A percentile compares a stretch with the other conserved stretches of the same genome.
These are phyloP conservation scores for Schizochytrium sp. DNA, from an alignment of 108 stramenopile species.

Conservation along the genomic window DNA sequence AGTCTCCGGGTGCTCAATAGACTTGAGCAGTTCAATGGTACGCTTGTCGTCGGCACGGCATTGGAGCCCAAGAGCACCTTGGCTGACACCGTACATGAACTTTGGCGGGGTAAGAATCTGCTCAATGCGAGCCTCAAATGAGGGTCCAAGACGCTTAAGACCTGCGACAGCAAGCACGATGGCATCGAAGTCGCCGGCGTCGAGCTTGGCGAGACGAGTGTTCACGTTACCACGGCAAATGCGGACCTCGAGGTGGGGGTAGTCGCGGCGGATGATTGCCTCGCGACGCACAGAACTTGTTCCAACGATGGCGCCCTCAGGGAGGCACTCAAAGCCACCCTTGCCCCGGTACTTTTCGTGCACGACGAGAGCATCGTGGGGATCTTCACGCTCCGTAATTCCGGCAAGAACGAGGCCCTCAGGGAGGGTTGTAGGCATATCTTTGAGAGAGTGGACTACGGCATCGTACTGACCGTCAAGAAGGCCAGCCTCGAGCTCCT, in stretches of 20 bases:
- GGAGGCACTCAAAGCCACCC: constrained; percentile 84
- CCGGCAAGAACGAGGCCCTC: constrained; percentile 96
- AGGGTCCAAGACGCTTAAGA: constrained; percentile 89
- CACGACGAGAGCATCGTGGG: constrained; percentile 84
- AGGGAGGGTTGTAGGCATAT: constrained; percentile 98
- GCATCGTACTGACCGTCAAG: constrained; percentile 97
- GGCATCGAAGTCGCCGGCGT: constrained; percentile 92
- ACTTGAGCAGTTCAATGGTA: constrained; percentile 88
- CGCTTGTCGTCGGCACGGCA: constrained; percentile 84
- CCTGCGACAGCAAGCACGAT: constrained; percentile 98
- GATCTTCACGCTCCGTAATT: constrained; percentile 93
- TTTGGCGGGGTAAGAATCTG: constrained; percentile 91
- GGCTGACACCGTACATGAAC: constrained; percentile 99
- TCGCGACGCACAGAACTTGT: constrained; percentile 97
- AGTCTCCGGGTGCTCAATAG: constrained; percentile 91
- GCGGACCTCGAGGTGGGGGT: constrained; percentile 95
- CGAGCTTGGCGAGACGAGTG: constrained; percentile 97
- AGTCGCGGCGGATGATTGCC: constrained; percentile 91
- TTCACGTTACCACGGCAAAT: constrained; percentile 99
- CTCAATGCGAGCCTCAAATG: constrained; percentile 93
- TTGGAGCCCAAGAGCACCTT: constrained; percentile 99
- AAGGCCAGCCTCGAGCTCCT: constrained; percentile 98
- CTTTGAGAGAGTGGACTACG: constrained; percentile 99
- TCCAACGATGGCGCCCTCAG: constrained; percentile 93
- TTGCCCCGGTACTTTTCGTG: constrained; percentile 85